A percentile compares a stretch with the other conserved stretches of the same genome.
phyloP scores from a whole-genome alignment of 2,329 filamentous ascomycete species.

The Claviceps sorghi region DNA sequence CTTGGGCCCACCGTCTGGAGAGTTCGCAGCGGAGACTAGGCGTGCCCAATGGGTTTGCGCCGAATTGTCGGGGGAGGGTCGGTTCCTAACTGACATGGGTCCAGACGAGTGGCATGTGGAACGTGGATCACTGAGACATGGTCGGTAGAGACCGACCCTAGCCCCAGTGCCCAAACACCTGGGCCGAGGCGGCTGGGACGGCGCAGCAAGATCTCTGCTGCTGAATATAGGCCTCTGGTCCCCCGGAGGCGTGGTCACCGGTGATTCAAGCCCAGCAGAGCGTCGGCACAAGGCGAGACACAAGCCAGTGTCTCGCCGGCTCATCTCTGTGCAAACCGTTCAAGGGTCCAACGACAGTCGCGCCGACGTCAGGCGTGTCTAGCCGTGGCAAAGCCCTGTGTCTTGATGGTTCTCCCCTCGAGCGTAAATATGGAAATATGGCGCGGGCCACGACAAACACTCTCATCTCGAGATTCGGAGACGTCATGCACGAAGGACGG shows the following conservation, averaged over 20 bases:
- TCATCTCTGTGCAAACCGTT: background rate
- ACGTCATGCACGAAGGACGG: background rate
- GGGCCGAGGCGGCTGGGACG: background rate
- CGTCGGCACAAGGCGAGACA: conserved; percentile 5
- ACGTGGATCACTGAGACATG: background rate
- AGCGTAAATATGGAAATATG: background rate
- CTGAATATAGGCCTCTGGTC: background rate
- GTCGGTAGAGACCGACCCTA: background rate
- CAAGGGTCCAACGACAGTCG: background rate
- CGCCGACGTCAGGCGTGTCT: background rate
- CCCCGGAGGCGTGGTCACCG: background rate
- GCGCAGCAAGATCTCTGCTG: conserved; percentile 3
- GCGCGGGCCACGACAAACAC: background rate
- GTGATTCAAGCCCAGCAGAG: background rate
- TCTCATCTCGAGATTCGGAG: background rate
- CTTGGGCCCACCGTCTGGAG: background rate
- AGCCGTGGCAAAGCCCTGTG: background rate
- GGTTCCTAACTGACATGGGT: background rate
- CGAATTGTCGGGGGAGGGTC: background rate
- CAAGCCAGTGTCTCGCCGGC: background rate
- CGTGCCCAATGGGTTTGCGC: background rate
- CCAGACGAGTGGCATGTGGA: background rate
- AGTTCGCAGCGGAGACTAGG: background rate
- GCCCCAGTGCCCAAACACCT: background rate
- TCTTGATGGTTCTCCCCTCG: background rate